phyloP scores from a whole-genome alignment of 106 monocot genomes.

The Allium cepa region DNA sequence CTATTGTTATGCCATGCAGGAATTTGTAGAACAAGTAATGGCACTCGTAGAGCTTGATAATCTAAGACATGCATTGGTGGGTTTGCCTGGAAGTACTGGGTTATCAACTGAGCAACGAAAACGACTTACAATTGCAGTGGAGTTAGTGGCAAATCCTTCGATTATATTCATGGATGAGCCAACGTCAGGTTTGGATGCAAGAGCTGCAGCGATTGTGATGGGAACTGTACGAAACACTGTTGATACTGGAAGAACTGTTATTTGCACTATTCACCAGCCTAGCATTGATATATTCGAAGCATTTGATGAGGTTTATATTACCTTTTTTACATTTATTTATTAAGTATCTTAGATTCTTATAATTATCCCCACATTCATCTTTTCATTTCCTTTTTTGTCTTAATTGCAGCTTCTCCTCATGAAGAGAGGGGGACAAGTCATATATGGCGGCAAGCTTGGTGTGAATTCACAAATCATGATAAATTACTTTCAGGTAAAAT shows the following conservation, averaged over 20 bases:
- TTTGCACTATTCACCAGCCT: constrained; percentile 50
- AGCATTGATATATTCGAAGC: constrained; percentile 58
- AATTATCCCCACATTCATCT: too few relatives aligned
- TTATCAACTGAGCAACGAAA: constrained; percentile 60
- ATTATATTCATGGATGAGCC: too few relatives aligned
- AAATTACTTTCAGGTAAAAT: constrained; percentile 36
- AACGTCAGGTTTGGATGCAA: too few relatives aligned
- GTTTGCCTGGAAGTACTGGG: constrained; percentile 39
- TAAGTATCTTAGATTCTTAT: too few relatives aligned
- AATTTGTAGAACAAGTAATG: constrained; percentile 12
- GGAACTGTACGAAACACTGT: too few relatives aligned
- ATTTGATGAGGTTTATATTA: constrained; percentile 46
- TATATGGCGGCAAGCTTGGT: constrained; percentile 48
- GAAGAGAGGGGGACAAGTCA: constrained; percentile 37
- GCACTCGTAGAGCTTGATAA: constrained; percentile 10
- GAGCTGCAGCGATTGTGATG: too few relatives aligned
- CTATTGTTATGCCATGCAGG: background rate
- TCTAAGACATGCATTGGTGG: constrained; percentile 39
- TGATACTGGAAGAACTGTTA: constrained; percentile 50
- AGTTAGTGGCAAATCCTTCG: background rate
- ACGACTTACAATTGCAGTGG: constrained; percentile 28
- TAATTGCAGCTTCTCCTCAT: constrained; percentile 40
- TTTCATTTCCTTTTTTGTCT: constrained; percentile 3
- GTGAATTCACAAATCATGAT: constrained; percentile 37
- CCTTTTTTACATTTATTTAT: too few relatives aligned